These are phyloP conservation scores for Monilinia aucupariae DNA, from an alignment of 2,329 filamentous ascomycete genomes.

Conservation along the genomic window DNA sequence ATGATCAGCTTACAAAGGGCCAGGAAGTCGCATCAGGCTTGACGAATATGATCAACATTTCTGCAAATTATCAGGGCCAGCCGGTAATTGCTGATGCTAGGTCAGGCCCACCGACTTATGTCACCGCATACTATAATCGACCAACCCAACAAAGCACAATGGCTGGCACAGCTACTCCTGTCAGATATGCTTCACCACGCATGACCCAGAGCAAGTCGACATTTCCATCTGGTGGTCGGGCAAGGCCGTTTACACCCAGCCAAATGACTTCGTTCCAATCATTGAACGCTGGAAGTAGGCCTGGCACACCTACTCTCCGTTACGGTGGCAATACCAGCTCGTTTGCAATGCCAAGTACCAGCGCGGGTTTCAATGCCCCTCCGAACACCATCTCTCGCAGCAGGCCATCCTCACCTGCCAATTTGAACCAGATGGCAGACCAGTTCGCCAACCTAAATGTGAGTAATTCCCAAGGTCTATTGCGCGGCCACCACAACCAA, in stretches of 20 bases:
- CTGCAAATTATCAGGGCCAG: not conserved
- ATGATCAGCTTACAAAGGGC: conserved; percentile 1
- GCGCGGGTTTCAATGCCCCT: not conserved
- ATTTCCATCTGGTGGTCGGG: not conserved
- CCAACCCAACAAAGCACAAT: not conserved
- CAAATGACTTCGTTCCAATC: conserved; percentile 6
- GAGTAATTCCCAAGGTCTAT: not conserved
- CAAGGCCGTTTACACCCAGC: conserved; percentile 14
- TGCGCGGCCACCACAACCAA: conserved; percentile 8
- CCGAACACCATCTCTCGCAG: conserved; percentile 13
- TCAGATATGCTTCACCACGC: conserved; percentile 6
- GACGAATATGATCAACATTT: not conserved
- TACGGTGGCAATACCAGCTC: conserved; percentile 1
- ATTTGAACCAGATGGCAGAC: conserved; percentile 4
- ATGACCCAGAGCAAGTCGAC: conserved; percentile 9
- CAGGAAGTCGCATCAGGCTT: not conserved
- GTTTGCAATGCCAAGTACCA: conserved; percentile 5
- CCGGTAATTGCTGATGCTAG: not conserved
- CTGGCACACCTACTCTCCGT: conserved; percentile 8
- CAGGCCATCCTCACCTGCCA: conserved; percentile 9
- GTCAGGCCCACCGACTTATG: not conserved
- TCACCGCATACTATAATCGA: conserved; percentile 7
- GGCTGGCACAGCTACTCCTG: not conserved
- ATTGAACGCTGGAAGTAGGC: conserved; percentile 6
- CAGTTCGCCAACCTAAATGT: not conserved